These are phyloP conservation scores for Moringa oleifera DNA, from an alignment of 345 rosid species.

Conservation along the genomic window DNA sequence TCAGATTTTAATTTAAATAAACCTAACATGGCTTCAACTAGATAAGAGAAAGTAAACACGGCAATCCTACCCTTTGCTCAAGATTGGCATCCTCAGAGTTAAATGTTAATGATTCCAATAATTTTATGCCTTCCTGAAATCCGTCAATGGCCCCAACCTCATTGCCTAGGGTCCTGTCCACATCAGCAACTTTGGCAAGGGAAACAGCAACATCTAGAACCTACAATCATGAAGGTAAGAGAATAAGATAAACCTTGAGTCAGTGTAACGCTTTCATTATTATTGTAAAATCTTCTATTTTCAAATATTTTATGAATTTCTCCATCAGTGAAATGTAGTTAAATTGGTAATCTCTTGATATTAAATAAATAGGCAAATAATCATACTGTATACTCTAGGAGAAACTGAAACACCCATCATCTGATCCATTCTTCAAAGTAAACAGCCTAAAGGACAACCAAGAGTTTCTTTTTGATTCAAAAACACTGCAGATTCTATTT, in stretches of 20 bases:
- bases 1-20: slow-evolving; percentile 5
- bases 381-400: not conserved
- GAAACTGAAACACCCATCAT: too few species aligned
- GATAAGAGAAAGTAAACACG: not conserved
- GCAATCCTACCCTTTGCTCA: slow-evolving; percentile 62
- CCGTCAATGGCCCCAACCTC: slow-evolving; percentile 60
- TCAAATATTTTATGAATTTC: not conserved
- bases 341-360: not conserved
- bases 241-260: not conserved
- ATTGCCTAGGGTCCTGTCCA: slow-evolving; percentile 62
- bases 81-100: slow-evolving; percentile 64
- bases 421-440: too few species aligned
- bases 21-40: not conserved
- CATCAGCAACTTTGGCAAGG: slow-evolving; percentile 94
- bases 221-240: slow-evolving; percentile 21
- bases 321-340: not conserved
- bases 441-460: too few species aligned
- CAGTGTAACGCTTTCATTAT: not conserved
- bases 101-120: slow-evolving; percentile 62
- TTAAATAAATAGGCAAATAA: not conserved
- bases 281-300: not conserved
- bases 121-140: slow-evolving; percentile 74
- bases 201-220: slow-evolving; percentile 78
- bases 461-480: too few species aligned
- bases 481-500: too few species aligned